These are phyloP conservation scores for Syncephalastrum sp. DNA, from an alignment of 371 early-diverging fungal species.

Conservation along the genomic window DNA sequence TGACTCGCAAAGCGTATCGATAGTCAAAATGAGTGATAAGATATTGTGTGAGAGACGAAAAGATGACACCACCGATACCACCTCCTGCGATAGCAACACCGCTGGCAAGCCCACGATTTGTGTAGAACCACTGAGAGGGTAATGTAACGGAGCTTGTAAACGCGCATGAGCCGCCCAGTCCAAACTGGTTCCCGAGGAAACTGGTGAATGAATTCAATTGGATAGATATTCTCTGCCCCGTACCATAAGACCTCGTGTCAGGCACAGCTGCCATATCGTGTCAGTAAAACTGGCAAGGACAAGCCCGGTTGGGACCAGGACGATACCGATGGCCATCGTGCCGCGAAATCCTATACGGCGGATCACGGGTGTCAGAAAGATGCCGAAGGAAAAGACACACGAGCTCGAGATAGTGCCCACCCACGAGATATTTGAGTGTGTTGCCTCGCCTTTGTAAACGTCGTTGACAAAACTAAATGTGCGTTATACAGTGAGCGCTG, in stretches of 20 bases:
- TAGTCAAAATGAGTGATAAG: slow-evolving; percentile 52
- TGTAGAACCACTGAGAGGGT: slow-evolving; percentile 49
- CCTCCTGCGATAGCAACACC: slow-evolving; percentile 65
- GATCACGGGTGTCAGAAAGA: slow-evolving; percentile 54
- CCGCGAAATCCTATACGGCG: slow-evolving; percentile 47
- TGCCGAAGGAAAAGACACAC: slow-evolving; percentile 8
- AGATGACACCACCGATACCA: slow-evolving; percentile 71
- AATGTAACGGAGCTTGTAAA: slow-evolving; percentile 41
- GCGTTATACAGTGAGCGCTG: too few relatives aligned
- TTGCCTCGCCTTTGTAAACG: slow-evolving; percentile 5
- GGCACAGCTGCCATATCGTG: slow-evolving; percentile 46
- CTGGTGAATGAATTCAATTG: slow-evolving; percentile 38
- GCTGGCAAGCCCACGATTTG: slow-evolving; percentile 40
- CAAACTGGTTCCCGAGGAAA: slow-evolving; percentile 52
- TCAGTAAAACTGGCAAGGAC: slow-evolving; percentile 44
- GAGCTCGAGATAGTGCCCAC: slow-evolving; percentile 16
- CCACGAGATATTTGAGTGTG: slow-evolving; percentile 13
- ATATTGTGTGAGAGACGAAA: slow-evolving; percentile 57
- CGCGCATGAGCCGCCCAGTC: slow-evolving; percentile 34
- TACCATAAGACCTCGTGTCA: slow-evolving; percentile 40
- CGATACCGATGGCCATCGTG: slow-evolving; percentile 50
- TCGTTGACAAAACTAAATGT: slow-evolving; percentile 12
- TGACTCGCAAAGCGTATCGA: slow-evolving; percentile 51
- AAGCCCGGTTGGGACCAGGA: slow-evolving; percentile 23
- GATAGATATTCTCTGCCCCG: too few relatives aligned